Evolutionary conservation across 139 green algal genomes (phyloP).

Genomic region (Chlamydomonas sp.): DNA sequence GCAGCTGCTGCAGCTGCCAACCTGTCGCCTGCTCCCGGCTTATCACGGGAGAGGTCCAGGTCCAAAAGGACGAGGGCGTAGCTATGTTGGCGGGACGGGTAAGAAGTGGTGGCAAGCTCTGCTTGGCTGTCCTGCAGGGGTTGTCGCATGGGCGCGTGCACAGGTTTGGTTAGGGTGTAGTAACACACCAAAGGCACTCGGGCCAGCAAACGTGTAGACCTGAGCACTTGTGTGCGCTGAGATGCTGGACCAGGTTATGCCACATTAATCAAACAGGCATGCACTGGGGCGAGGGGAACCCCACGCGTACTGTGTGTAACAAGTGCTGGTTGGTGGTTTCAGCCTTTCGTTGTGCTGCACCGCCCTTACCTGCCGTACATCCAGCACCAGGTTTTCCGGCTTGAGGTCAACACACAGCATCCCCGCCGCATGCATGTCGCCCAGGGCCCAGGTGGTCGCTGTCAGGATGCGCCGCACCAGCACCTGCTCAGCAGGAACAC

Average conservation of each 20-base stretch:
- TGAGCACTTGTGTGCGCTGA: too few relatives aligned
- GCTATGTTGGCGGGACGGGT: not conserved
- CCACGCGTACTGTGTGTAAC: too few relatives aligned
- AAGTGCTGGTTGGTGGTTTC: not conserved
- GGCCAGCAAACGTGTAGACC: too few relatives aligned
- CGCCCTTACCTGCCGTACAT: not conserved
- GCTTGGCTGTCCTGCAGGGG: not conserved
- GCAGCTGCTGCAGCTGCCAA: not conserved
- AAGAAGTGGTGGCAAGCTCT: not conserved
- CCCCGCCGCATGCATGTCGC: not conserved
- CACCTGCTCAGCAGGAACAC: not conserved
- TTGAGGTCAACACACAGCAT: conserved; percentile 24
- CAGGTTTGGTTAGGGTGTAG: too few relatives aligned
- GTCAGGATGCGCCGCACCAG: not conserved
- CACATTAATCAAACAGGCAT: too few relatives aligned
- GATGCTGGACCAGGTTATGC: too few relatives aligned
- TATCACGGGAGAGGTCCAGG: conserved; percentile 7
- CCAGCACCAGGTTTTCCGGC: conserved; percentile 14
- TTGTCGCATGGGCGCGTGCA: not conserved
- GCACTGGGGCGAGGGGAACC: too few relatives aligned
- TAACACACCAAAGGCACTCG: too few relatives aligned
- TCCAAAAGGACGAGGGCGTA: conserved; percentile 6
- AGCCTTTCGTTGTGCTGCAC: not conserved
- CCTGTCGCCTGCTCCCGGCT: not conserved
- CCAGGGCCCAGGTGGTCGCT: not conserved